Percentiles rank a stretch among this genome's conserved stretches.
These are phyloP conservation scores for Cicer chorassanicum DNA, from an alignment of 306 rosid species.

Conservation along the genomic window DNA sequence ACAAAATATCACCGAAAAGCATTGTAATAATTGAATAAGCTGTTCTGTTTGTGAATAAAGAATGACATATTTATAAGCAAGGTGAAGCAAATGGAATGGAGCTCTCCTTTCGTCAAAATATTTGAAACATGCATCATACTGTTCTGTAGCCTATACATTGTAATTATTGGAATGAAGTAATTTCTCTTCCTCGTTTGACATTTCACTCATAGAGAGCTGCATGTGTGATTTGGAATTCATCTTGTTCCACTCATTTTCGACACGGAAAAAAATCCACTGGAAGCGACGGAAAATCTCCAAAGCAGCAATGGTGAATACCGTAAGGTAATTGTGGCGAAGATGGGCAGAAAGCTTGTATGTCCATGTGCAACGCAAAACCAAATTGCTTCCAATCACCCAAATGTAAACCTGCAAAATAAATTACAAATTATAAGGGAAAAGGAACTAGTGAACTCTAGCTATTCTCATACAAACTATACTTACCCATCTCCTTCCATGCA, in stretches of 20 bases:
- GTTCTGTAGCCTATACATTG: constrained; percentile 60
- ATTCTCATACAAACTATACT: constrained; percentile 44
- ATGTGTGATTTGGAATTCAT: constrained; percentile 68
- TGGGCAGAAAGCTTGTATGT: constrained; percentile 99
- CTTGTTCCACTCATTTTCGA: constrained; percentile 92
- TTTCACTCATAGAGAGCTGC: constrained; percentile 64
- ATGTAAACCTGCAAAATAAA: constrained; percentile 70
- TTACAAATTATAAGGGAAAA: constrained; percentile 24
- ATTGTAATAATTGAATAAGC: constrained; percentile 29
- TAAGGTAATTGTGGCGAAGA: constrained; percentile 95
- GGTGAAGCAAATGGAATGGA: constrained; percentile 46
- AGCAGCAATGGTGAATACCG: constrained; percentile 80
- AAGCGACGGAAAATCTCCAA: constrained; percentile 95
- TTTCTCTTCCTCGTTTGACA: constrained; percentile 70
- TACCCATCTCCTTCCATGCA: constrained; percentile 87
- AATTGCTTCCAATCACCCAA: constrained; percentile 96
- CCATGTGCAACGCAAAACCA: constrained; percentile 95
- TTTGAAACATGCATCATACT: constrained; percentile 45
- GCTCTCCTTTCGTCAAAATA: constrained; percentile 46
- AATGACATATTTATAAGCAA: constrained; percentile 40
- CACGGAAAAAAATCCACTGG: constrained; percentile 97
- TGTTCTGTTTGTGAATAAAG: constrained; percentile 37
- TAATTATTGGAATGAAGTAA: constrained; percentile 64
- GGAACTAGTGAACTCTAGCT: constrained; percentile 17
- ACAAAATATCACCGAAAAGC: constrained; percentile 26